Evolutionary conservation across 768 basidiomycete species (phyloP), one percentile per base, ranked within the genome.

Genomic region (Tephrocybe rancida): DNA sequence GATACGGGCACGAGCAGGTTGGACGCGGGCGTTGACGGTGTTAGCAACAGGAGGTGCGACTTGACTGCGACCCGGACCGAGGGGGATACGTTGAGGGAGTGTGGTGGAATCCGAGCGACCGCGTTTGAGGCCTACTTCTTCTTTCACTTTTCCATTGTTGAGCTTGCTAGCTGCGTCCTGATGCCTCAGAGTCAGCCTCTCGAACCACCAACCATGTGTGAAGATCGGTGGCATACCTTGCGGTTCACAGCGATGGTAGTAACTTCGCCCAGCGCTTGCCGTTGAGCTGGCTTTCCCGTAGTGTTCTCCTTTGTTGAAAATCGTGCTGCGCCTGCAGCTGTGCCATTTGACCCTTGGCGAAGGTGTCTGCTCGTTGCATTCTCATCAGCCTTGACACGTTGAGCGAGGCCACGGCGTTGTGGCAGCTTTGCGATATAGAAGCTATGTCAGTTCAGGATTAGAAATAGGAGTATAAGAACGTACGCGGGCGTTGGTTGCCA

Each of bases 231-330:
- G 46, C 44, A 16, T 64, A 88, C 89, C 75, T 88, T 91, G 67
- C 85, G 83, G 69, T 90, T 91, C 47, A 90, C 82, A 51, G 87
- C 85, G 56, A 82, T 82, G 46, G 82, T 86, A 41, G 88, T 88
- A 58, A 95, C 92, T 72, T 94, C 92, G 54, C 85, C 83, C 45
- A 95, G 79, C 35, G 86, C 91, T 27, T 87, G 79, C 59, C 93
- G 82, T 67, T 77, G 72, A 38, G 74, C 78, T 29, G 73, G 74
- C 77, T 92, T 93, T 60, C 76, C 70, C 30, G 62, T 69, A 56
- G 72, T 73, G 52, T 46, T 30, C n/a, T 80, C 77, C 65, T 80
- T 80, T 27, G 76, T 69, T 43, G 78, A 62, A 59, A 81, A 73
- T 48, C 86, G 83, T 52, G 80, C 73, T 39, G 82, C 71, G 38